Base-by-base conservation (phyloP, 2,329 filamentous ascomycete species). In the Aureobasidium sp. region DNA sequence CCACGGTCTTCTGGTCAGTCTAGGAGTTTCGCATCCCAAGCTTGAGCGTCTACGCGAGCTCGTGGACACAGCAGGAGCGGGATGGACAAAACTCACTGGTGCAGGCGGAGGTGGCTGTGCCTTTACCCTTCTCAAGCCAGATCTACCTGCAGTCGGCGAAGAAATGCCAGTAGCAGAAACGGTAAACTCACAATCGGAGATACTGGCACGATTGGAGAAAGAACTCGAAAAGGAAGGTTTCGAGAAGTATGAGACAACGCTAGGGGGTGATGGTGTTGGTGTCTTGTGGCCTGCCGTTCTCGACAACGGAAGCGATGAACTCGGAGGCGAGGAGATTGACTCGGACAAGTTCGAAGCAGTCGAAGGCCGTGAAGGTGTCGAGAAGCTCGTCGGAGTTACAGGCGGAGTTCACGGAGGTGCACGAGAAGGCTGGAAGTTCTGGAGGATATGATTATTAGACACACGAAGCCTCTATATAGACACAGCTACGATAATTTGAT, bases 81-180 rank as follows among this genome's bases (percentile, higher is more conserved):
- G 94, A 36, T 99, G 92, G 92, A 97, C 94, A 13, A 99, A 99
- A 74, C 82, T 99, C 62, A 99, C 94, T 0, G 94, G 94, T 37
- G 94, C 94, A 1, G 94, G 94, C 27, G 95, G 94, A 13, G 95
- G 94, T 61, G 94, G 94, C 3, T 97, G 95, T 74, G 93, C 92
- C 3, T 97, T 99, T 67, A 95, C 93, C 0, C 79, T 99, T 4
- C 79, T 99, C 53, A 88, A 87, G 66, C 89, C 90, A 0, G 82
- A 82, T 68, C 11, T 61, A 29, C 45, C 53, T 29, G 48, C 25
- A 8, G 29, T 53, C 6, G 63, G 63, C 48, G 62, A 64, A 29
- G 59, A 61, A 16, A 36, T 59, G 41, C 51, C 53, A 10, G 61
- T 51, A 13, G 53, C 39, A 11, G 45, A 58, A n/a, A 45, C 54